Evolutionary conservation across 306 rosid genomes (phyloP).

Genomic region (Cucurbita maxima): DNA sequence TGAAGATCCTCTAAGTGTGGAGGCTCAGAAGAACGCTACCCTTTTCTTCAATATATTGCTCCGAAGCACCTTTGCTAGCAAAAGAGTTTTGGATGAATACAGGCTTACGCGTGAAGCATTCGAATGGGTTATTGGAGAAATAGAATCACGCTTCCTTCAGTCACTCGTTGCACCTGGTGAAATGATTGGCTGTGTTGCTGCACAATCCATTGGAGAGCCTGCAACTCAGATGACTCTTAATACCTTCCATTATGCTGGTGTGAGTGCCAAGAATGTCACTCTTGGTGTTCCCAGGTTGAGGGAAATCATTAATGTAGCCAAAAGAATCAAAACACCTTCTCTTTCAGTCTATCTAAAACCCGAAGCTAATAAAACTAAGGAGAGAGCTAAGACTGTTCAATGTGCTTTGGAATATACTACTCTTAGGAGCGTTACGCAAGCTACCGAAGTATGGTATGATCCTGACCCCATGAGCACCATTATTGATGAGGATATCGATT

Average conservation of each 20-base stretch:
- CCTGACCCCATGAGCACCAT: constrained; percentile 91
- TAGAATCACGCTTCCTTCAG: constrained; percentile 90
- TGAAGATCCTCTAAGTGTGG: constrained; percentile 78
- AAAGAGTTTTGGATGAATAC: constrained; percentile 91
- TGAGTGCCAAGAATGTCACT: constrained; percentile 97
- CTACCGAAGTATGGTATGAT: constrained; percentile 98
- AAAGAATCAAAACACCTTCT: constrained; percentile 92
- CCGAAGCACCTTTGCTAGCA: constrained; percentile 94
- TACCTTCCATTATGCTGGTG: constrained; percentile 99
- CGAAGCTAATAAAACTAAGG: constrained; percentile 79
- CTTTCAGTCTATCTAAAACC: constrained; percentile 74
- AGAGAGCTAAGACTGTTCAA: constrained; percentile 92
- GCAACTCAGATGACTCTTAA: constrained; percentile 99
- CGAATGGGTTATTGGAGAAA: constrained; percentile 95
- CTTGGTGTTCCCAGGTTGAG: constrained; percentile 96
- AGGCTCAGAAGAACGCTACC: constrained; percentile 95
- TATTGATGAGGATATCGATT: constrained; percentile 86
- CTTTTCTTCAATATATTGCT: constrained; percentile 77
- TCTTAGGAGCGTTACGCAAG: constrained; percentile 93
- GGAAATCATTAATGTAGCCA: constrained; percentile 96
- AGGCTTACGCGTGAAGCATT: constrained; percentile 98
- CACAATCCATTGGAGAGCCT: constrained; percentile 96
- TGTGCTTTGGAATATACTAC: constrained; percentile 98
- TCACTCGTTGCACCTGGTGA: constrained; percentile 97
- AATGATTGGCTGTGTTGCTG: constrained; percentile 98